Evolutionary conservation across 352 stramenopile species (phyloP), one percentile per base, ranked within the genome.

Genomic region (Phytophthora litchii): DNA sequence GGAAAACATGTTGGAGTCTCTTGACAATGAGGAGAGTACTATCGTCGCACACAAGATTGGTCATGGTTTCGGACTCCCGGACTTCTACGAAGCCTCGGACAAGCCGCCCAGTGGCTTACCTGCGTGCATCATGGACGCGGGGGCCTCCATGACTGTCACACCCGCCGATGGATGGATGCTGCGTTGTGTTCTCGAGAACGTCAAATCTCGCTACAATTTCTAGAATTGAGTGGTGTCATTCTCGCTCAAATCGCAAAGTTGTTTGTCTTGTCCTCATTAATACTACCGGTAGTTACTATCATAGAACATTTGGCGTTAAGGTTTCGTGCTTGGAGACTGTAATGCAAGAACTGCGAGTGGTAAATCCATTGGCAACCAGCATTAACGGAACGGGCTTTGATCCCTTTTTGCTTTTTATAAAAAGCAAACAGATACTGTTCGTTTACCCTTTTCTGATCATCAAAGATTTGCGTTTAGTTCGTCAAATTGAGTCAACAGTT

Each of bases 31-130:
- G 1, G 21, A 54, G n/a, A 56, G 60, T 3, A 55, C 59, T 12
- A 62, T 74, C 21, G 48, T 74, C 19, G 54, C 66, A 4, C 60
- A 74, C 34, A 55, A 74, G 48, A 74, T 74, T n/a, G 51, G 40
- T 10, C 40, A 59, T 13, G 51, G 29, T 19, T 59, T 59, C 19
- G 40, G 40, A 34, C 51, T 61, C 19, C 54, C 54, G 0, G 54
- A 61, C 32, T 64, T 57, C 46, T 64, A 64, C 45, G 55, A 64
- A 16, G 17, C 16, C 27, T 38, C 8, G 0, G 46, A 57, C 21
- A 36, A 29, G 25, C 56, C 36, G 10, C 3, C 11, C 20, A 25
- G 14, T 13, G 45, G 45, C 37, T 57, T 54, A 8, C 54, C 54
- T 3, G 32, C 20, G 2, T 52, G 52, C n/a, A 25, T 60, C 32